phyloP scores from a whole-genome alignment of 106 monocot species.

The Dioscorea alata region DNA sequence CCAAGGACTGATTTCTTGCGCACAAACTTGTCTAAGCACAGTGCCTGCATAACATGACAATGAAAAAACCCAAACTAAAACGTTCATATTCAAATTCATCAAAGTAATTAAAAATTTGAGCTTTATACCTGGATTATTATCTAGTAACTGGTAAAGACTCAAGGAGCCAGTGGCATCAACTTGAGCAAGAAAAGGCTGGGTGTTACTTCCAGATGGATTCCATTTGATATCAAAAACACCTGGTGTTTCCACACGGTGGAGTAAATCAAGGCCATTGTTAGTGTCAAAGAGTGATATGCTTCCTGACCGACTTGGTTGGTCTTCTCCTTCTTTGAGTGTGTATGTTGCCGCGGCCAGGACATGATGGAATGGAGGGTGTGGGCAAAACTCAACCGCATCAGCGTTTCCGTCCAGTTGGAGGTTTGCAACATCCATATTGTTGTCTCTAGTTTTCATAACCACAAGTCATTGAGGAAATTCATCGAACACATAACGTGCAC shows the following conservation, averaged over 20 bases:
- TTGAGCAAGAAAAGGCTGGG: slow-evolving; percentile 58
- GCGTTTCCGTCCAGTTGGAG: slow-evolving; percentile 70
- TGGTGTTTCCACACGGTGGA: slow-evolving; percentile 24
- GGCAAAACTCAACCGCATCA: slow-evolving; percentile 82
- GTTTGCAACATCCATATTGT: slow-evolving; percentile 42
- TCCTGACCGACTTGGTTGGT: slow-evolving; percentile 33
- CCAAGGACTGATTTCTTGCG: slow-evolving; percentile 47
- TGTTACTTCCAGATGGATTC: slow-evolving; percentile 16
- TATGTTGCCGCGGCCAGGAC: slow-evolving; percentile 60
- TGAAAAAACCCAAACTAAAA: too few species aligned
- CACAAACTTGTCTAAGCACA: slow-evolving; percentile 33
- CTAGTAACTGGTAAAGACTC: slow-evolving; percentile 14
- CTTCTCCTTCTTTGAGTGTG: slow-evolving; percentile 39
- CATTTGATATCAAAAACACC: slow-evolving; percentile 74
- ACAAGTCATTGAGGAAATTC: too few species aligned
- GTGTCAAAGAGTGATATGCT: slow-evolving; percentile 50
- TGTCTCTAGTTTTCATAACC: too few species aligned
- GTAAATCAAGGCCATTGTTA: slow-evolving; percentile 23
- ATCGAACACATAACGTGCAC: too few species aligned
- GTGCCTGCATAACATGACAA: slow-evolving; percentile 24
- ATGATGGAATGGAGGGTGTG: slow-evolving; percentile 28
- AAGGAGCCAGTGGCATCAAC: slow-evolving; percentile 71
- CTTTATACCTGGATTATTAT: too few species aligned
- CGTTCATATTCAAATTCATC: too few species aligned
- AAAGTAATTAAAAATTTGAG: too few species aligned